phyloP scores from a whole-genome alignment of 2,329 filamentous ascomycete species.

The Colletotrichum sp. region DNA sequence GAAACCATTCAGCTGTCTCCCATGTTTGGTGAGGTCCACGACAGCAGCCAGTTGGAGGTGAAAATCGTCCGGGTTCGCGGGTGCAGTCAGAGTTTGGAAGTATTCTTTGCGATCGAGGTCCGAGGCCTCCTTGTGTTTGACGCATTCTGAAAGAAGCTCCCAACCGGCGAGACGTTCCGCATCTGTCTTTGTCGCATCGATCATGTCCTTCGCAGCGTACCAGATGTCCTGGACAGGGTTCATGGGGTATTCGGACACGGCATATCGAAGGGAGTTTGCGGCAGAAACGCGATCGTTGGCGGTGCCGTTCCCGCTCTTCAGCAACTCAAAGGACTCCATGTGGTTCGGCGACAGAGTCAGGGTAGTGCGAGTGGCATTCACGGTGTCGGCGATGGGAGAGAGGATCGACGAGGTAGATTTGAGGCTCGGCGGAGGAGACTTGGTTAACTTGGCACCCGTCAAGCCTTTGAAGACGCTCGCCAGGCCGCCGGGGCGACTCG shows the following conservation, averaged over 20 bases:
- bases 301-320: constrained; percentile 50
- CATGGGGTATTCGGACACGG: constrained; percentile 63
- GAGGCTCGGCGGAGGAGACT: constrained; percentile 49
- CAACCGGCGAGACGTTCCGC: constrained; percentile 64
- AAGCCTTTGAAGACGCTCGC: constrained; percentile 69
- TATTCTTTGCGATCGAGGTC: constrained; percentile 70
- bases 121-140: constrained; percentile 65
- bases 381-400: constrained; percentile 47
- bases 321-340: constrained; percentile 56
- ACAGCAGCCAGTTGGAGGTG: constrained; percentile 68
- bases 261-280: constrained; percentile 59
- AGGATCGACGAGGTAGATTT: constrained; percentile 39
- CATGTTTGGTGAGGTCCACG: constrained; percentile 63
- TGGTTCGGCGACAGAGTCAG: constrained; percentile 55
- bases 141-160: constrained; percentile 69
- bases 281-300: constrained; percentile 60
- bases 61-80: constrained; percentile 65
- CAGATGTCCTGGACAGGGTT: constrained; percentile 66
- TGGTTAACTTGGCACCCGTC: constrained; percentile 58
- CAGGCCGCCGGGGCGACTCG: constrained; percentile 59
- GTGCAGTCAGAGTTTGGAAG: constrained; percentile 64
- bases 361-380: constrained; percentile 43
- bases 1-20: constrained; percentile 68
- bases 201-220: constrained; percentile 69
- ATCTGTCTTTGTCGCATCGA: constrained; percentile 59